Evolutionary conservation across 805 yeast genomes (phyloP).

Genomic region (Suhomyces emberorum): DNA sequence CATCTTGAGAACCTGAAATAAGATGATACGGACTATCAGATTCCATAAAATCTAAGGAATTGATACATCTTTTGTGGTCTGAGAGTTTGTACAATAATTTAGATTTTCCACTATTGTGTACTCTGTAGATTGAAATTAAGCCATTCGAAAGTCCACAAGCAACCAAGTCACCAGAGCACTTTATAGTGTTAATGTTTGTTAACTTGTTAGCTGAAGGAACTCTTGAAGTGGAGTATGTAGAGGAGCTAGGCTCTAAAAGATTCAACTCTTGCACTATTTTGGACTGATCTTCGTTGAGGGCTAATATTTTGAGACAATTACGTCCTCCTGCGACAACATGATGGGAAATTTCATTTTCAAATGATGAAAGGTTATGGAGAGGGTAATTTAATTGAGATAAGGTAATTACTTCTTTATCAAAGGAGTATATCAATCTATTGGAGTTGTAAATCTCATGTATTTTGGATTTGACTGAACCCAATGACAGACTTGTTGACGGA

Average conservation of each 20-base stretch:
- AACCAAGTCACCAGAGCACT: constrained; percentile 28
- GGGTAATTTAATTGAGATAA: constrained; percentile 24
- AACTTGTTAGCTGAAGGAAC: constrained; percentile 20
- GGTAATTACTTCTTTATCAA: constrained; percentile 23
- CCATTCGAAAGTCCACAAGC: constrained; percentile 44
- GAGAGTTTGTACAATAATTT: constrained; percentile 25
- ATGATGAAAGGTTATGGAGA: constrained; percentile 7
- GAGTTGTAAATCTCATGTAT: constrained; percentile 8
- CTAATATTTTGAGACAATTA: constrained; percentile 35
- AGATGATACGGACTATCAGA: constrained; percentile 20
- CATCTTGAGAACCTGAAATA: constrained; percentile 72
- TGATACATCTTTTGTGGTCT: constrained; percentile 42
- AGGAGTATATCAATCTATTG: constrained; percentile 15
- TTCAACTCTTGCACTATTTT: constrained; percentile 32
- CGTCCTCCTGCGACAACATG: constrained; percentile 43
- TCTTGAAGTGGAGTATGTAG: constrained; percentile 12
- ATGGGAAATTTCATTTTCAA: constrained; percentile 16
- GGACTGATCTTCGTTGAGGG: constrained; percentile 29
- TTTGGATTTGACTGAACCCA: constrained; percentile 12
- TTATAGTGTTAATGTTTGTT: constrained; percentile 38
- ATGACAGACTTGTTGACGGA: constrained; percentile 16
- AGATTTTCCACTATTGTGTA: constrained; percentile 32
- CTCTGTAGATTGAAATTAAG: constrained; percentile 27
- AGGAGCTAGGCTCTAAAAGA: constrained; percentile 24
- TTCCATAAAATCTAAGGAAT: constrained; percentile 37